Conservation (phyloP, 805 yeast species). For the Candida dendrica region DNA sequence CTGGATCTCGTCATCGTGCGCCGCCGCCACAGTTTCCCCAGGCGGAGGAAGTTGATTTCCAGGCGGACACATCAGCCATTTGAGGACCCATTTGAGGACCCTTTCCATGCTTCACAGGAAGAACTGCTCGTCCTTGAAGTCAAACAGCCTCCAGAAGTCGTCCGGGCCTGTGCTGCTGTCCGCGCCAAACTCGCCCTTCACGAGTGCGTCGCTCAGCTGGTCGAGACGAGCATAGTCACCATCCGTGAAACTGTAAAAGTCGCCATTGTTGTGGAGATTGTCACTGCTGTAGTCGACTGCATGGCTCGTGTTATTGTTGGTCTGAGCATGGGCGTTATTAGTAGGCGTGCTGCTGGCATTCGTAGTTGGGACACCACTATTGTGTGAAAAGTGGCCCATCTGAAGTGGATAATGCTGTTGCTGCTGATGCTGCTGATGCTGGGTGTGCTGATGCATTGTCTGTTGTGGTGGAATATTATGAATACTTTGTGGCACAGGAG, state of each 20-base stretch:
- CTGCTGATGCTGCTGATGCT: background rate
- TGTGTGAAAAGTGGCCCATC: background rate
- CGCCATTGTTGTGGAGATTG: background rate
- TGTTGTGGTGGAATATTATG: background rate
- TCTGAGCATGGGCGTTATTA: too few species aligned
- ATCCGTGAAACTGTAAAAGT: background rate
- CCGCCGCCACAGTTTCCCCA: background rate
- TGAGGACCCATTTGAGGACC: too few species aligned
- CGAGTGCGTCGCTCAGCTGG: slow-evolving; percentile 16
- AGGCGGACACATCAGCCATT: too few species aligned
- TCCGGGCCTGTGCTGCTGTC: slow-evolving; percentile 10
- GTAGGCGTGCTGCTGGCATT: too few species aligned
- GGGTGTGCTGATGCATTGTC: background rate
- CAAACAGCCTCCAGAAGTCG: slow-evolving; percentile 19
- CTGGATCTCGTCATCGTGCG: background rate
- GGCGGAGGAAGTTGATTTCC: too few species aligned
- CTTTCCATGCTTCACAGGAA: slow-evolving; percentile 8
- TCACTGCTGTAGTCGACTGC: background rate
- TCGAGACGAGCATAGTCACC: slow-evolving; percentile 11
- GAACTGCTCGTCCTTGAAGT: slow-evolving; percentile 19
- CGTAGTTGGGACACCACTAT: too few species aligned
- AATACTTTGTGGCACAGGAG: background rate
- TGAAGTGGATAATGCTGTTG: background rate
- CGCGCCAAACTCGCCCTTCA: slow-evolving; percentile 9
- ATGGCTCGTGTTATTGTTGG: too few species aligned